These are phyloP conservation scores for Coemansia sp. DNA, from an alignment of 192 early-diverging fungal species.

Conservation along the genomic window DNA sequence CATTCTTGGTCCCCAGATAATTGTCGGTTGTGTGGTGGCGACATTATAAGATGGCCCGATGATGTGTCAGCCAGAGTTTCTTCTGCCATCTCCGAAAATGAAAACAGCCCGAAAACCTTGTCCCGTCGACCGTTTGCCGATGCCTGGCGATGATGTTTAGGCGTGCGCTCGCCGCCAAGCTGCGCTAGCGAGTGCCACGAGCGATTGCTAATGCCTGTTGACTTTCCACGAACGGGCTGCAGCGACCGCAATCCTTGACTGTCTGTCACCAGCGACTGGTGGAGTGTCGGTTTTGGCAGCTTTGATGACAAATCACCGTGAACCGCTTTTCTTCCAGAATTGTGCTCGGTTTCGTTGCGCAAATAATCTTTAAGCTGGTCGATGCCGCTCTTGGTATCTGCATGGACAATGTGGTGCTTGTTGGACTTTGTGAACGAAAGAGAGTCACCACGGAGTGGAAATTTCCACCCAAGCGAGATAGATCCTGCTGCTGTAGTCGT, in stretches of 20 bases:
- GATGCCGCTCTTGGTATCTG: constrained; percentile 27
- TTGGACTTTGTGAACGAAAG: constrained; percentile 13
- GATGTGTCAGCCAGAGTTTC: background rate
- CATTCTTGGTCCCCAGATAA: constrained; percentile 9
- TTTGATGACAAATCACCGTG: background rate
- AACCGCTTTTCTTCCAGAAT: background rate
- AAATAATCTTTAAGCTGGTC: constrained; percentile 38
- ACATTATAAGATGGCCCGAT: constrained; percentile 6
- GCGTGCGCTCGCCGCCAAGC: constrained; percentile 2
- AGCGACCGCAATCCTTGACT: background rate
- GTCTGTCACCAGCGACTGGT: background rate
- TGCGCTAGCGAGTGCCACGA: constrained; percentile 15
- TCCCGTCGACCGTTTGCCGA: background rate
- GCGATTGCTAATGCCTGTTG: background rate
- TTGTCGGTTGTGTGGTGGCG: constrained; percentile 17
- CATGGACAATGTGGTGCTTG: constrained; percentile 41
- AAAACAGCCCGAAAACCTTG: background rate
- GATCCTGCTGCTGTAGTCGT: constrained; percentile 4
- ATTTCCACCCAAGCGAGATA: constrained; percentile 23
- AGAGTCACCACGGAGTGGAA: constrained; percentile 34
- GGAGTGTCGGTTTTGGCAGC: background rate
- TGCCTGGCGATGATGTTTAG: background rate
- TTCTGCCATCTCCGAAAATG: constrained; percentile 1
- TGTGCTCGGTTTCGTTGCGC: constrained; percentile 25
- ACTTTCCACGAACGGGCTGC: background rate